phyloP scores from a whole-genome alignment of 2,329 filamentous ascomycete species.

The Aspergillus sp. region DNA sequence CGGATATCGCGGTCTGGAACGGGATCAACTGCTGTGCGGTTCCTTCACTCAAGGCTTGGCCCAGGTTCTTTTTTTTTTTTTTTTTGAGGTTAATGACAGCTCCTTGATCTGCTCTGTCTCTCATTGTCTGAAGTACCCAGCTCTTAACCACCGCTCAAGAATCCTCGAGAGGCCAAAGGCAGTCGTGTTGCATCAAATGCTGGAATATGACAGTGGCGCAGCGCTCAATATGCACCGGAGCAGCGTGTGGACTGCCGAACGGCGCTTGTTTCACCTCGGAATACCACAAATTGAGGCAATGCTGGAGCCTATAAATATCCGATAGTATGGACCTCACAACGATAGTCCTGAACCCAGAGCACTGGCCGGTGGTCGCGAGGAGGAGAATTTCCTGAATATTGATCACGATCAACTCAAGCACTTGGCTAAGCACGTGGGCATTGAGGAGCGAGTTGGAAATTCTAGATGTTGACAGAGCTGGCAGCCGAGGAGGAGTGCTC shows the following conservation, averaged over 20 bases:
- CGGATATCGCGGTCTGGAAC: slow-evolving; percentile 5
- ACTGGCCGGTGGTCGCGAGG: not conserved
- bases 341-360: not conserved
- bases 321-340: not conserved
- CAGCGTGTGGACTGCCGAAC: not conserved
- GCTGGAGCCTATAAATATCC: not conserved
- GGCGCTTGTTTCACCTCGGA: slow-evolving; percentile 8
- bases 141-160: too few species aligned
- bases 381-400: not conserved
- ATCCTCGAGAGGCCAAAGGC: too few species aligned
- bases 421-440: not conserved
- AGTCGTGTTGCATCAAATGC: not conserved
- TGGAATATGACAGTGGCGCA: not conserved
- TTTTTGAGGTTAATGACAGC: slow-evolving; percentile 7
- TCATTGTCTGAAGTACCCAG: too few species aligned
- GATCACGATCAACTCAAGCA: not conserved
- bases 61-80: not conserved
- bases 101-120: not conserved
- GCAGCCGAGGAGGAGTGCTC: not conserved
- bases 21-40: not conserved
- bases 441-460: not conserved
- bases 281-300: not conserved
- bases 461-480: not conserved
- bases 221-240: not conserved
- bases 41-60: slow-evolving; percentile 13